Evolutionary conservation across 1,284 basidiomycete species (phyloP), one percentile per base, ranked within the genome.

Genomic region (Wallemia mellicola): DNA sequence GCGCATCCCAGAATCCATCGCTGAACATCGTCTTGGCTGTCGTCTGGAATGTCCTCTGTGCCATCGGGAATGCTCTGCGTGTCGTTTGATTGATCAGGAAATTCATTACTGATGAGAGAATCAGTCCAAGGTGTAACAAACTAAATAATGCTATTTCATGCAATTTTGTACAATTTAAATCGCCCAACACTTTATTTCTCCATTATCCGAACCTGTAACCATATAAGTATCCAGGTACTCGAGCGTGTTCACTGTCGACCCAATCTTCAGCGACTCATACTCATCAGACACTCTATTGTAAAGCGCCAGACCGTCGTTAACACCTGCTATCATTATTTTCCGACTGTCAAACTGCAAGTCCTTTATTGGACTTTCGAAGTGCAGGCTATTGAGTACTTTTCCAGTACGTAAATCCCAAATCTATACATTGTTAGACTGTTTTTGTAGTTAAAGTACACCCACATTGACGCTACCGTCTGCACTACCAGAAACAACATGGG

Each of bases 371-470:
- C 86, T 80, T 64, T 96, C 89, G 70, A 86, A 95, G 64, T 81
- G 78, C 63, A 98, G 79, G 5, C 87, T 86, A 66, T 98, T 91
- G 61, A 82, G 79, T 58, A 83, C 81, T 24, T 79, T 76, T 27
- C 94, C 92, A 27, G 82, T 89, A 24, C 94, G 80, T 57, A 99
- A 77, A 67, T 99, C 94, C 94, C 94, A 99, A 64, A 91, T 86
- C 86, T 88, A 64, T 11, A 57, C 58, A 22, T 22, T 14, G 26
- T 24, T 15, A 48, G 26, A 33, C 28, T 15, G 57, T 38, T 55
- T 54, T 5, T 24, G 61, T 60, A 55, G 48, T 61, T 60, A 38
- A 63, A 14, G 24, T 19, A 19, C 24, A 73, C 80, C 65, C 66
- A 89, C 86, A 68, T 83, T 74, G 61, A 95, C 76, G n/a, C 86